phyloP scores from a whole-genome alignment of 2,329 filamentous ascomycete species.

The Alternaria sp. region DNA sequence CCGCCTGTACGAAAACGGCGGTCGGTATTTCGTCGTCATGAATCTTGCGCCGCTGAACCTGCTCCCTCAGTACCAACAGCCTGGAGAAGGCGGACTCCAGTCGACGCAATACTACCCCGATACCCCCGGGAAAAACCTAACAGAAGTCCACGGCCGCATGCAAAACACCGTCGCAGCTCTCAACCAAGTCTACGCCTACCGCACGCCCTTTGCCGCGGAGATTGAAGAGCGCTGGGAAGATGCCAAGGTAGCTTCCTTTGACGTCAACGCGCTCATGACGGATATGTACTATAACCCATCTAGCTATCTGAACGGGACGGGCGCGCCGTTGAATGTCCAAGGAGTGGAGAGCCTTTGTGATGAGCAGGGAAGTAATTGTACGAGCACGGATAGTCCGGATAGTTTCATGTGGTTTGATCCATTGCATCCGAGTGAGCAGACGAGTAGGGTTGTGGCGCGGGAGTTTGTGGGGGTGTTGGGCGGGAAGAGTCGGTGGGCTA shows the following conservation, averaged over 20 bases:
- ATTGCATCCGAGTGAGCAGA: slow-evolving; percentile 72
- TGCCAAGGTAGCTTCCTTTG: slow-evolving; percentile 69
- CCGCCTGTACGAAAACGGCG: slow-evolving; percentile 69
- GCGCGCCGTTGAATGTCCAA: slow-evolving; percentile 65
- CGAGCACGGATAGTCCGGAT: slow-evolving; percentile 47
- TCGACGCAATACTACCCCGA: slow-evolving; percentile 56
- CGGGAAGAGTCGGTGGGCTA: slow-evolving; percentile 56
- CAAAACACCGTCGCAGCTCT: slow-evolving; percentile 57
- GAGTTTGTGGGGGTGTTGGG: slow-evolving; percentile 63
- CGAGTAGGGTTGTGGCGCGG: slow-evolving; percentile 63
- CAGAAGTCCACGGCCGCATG: slow-evolving; percentile 59
- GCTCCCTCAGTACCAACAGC: slow-evolving; percentile 69
- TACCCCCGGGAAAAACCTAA: slow-evolving; percentile 56
- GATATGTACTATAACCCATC: slow-evolving; percentile 69
- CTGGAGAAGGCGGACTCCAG: slow-evolving; percentile 52
- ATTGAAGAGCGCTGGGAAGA: slow-evolving; percentile 56
- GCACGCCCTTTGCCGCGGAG: slow-evolving; percentile 55
- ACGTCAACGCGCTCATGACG: slow-evolving; percentile 66
- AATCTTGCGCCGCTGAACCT: slow-evolving; percentile 72
- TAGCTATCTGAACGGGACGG: slow-evolving; percentile 65
- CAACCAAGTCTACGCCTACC: slow-evolving; percentile 60
- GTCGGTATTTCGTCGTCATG: slow-evolving; percentile 73
- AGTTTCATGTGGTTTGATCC: slow-evolving; percentile 77
- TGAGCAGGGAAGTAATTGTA: slow-evolving; percentile 48
- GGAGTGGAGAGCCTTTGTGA: slow-evolving; percentile 65